Percentiles rank a stretch among this genome's conserved stretches.
Evolutionary conservation across 139 green algal species (phyloP).

Genomic region (Chlorella vulgaris): DNA sequence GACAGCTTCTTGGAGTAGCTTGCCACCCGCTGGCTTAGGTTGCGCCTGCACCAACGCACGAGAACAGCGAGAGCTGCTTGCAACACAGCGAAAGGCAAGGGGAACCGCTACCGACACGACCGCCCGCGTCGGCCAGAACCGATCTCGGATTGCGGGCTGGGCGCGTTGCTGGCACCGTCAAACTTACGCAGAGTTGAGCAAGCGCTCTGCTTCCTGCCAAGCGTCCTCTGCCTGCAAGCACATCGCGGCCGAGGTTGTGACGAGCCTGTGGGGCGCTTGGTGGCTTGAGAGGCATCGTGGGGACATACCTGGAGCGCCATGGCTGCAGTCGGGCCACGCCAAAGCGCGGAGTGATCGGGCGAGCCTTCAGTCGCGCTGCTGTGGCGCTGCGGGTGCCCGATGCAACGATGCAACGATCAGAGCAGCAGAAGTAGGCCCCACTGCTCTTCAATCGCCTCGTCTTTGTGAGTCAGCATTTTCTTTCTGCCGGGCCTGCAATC

Average conservation of each 20-base stretch:
- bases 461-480: no score
- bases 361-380: no score
- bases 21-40: slow-evolving; percentile 65
- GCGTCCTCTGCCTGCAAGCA: slow-evolving; percentile 5
- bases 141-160: no score
- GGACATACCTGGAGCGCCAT: no score
- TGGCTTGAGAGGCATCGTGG: background rate
- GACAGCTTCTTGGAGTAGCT: slow-evolving; percentile 66
- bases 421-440: no score
- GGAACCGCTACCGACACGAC: background rate
- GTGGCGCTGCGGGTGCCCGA: no score
- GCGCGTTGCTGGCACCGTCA: no score
- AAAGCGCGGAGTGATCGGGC: no score
- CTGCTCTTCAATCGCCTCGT: no score
- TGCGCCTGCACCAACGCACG: slow-evolving; percentile 54
- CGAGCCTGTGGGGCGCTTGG: background rate
- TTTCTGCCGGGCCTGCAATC: no score
- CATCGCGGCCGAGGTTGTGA: background rate
- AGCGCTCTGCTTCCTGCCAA: slow-evolving; percentile 1
- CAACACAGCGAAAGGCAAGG: background rate
- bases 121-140: background rate
- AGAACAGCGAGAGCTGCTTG: background rate
- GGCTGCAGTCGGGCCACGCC: no score
- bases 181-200: slow-evolving; percentile 26
- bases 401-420: no score